These are phyloP conservation scores for Saccharomycopsis lassenensis DNA, from an alignment of 805 yeast species.

Conservation along the genomic window DNA sequence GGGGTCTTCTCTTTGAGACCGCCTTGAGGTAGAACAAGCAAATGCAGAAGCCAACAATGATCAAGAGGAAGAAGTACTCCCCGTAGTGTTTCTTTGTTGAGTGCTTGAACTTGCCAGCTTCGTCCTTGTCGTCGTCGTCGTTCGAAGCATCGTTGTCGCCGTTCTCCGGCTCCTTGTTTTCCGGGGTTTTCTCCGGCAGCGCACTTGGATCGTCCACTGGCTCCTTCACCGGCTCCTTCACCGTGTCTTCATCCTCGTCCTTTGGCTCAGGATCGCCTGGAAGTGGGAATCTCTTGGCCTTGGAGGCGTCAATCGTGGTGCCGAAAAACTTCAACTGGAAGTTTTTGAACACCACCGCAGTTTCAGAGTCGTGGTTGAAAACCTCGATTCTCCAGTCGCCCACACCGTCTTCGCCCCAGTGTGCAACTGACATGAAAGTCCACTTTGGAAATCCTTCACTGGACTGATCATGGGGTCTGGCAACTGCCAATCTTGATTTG, in stretches of 20 bases:
- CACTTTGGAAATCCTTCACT: constrained; percentile 58
- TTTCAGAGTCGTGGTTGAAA: constrained; percentile 29
- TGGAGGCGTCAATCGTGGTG: constrained; percentile 51
- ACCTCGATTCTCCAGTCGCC: constrained; percentile 82
- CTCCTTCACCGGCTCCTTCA: neutral
- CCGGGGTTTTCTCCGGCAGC: constrained; percentile 2
- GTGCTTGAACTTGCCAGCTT: constrained; percentile 28
- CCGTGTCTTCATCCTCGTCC: constrained; percentile 4
- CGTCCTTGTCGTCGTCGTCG: constrained; percentile 24
- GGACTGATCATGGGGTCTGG: constrained; percentile 48
- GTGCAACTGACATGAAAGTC: constrained; percentile 97
- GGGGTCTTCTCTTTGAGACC: constrained; percentile 31
- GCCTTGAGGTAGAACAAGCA: constrained; percentile 34
- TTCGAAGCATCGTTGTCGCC: constrained; percentile 2
- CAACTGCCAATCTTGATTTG: constrained; percentile 60
- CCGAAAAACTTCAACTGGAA: constrained; percentile 86
- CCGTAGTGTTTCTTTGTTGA: constrained; percentile 36
- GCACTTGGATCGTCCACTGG: neutral
- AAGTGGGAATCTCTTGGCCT: constrained; percentile 47
- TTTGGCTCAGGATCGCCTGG: constrained; percentile 23
- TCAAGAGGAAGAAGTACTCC: constrained; percentile 49
- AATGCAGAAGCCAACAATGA: constrained; percentile 45
- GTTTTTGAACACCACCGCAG: constrained; percentile 35
- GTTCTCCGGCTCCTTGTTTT: neutral
- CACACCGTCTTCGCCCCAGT: constrained; percentile 78